Conservation (phyloP, 768 basidiomycete genomes). For the Pisolithus tinctorius region DNA sequence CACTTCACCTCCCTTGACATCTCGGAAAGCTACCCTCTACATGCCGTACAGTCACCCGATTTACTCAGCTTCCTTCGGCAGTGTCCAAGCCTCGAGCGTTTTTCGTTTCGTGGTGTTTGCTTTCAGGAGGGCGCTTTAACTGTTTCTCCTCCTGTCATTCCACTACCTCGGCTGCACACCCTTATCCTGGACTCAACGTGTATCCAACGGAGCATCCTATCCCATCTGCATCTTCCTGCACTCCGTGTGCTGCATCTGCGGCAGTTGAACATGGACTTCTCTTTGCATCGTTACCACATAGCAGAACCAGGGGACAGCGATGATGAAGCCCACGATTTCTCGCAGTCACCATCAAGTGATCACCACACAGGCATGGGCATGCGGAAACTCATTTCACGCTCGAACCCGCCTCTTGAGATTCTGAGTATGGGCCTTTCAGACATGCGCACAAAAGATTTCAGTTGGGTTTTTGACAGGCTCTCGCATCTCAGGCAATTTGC, state of each 20-base stretch:
- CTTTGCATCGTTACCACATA: slow-evolving; percentile 23
- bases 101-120: slow-evolving; percentile 50
- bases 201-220: slow-evolving; percentile 58
- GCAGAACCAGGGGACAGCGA: slow-evolving; percentile 64
- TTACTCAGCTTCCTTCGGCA: slow-evolving; percentile 56
- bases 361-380: slow-evolving; percentile 77
- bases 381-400: slow-evolving; percentile 54
- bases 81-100: slow-evolving; percentile 55
- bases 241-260: slow-evolving; percentile 57
- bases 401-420: slow-evolving; percentile 53
- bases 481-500: slow-evolving; percentile 52
- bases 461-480: slow-evolving; percentile 56
- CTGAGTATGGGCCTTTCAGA: slow-evolving; percentile 79
- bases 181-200: slow-evolving; percentile 54
- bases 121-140: slow-evolving; percentile 33
- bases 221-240: slow-evolving; percentile 51
- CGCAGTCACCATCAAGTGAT: slow-evolving; percentile 72
- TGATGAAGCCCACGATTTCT: slow-evolving; percentile 67
- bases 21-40: slow-evolving; percentile 37
- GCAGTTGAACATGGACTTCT: slow-evolving; percentile 60
- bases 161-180: slow-evolving; percentile 52
- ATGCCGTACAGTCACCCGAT: slow-evolving; percentile 38
- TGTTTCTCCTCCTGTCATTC: slow-evolving; percentile 34
- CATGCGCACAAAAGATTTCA: slow-evolving; percentile 79
- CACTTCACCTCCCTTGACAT: slow-evolving; percentile 54